Evolutionary conservation across 768 basidiomycete genomes (phyloP).

Genomic region (Crepidotus variabilis): DNA sequence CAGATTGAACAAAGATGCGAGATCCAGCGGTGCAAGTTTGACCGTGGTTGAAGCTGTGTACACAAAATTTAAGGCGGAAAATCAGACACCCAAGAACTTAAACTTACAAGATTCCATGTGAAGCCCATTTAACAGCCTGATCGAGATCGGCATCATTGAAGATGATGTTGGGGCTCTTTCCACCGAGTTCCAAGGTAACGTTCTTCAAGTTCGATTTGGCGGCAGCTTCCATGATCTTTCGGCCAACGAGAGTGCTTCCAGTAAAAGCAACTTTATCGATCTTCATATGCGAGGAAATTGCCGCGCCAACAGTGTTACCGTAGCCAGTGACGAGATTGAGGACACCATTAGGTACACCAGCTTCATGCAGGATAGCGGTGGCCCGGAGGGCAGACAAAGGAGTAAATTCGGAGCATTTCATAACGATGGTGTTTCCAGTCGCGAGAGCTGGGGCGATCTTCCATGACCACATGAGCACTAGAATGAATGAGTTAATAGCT

Average conservation of each 20-base stretch:
- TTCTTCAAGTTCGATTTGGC: constrained; percentile 82
- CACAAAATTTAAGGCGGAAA: constrained; percentile 29
- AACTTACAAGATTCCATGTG: constrained; percentile 70
- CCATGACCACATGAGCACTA: constrained; percentile 63
- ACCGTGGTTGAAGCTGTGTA: constrained; percentile 36
- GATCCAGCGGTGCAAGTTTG: constrained; percentile 81
- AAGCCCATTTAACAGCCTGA: constrained; percentile 69
- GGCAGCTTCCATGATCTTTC: constrained; percentile 76
- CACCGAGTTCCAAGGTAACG: constrained; percentile 80
- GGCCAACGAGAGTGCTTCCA: constrained; percentile 75
- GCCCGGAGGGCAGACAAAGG: constrained; percentile 64
- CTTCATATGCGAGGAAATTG: constrained; percentile 63
- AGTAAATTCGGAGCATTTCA: constrained; percentile 81
- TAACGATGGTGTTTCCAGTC: constrained; percentile 72
- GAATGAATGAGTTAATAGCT: constrained; percentile 11
- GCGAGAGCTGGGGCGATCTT: constrained; percentile 84
- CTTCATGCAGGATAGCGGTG: constrained; percentile 57
- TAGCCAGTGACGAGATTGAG: constrained; percentile 78
- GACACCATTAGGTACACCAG: constrained; percentile 76
- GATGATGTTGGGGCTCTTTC: constrained; percentile 69
- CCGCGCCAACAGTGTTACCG: constrained; percentile 65
- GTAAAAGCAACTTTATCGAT: constrained; percentile 86
- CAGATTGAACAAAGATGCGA: constrained; percentile 76
- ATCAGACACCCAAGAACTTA: background rate
- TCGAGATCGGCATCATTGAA: constrained; percentile 74